A percentile compares a stretch with the other conserved stretches of the same genome.
phyloP scores from a whole-genome alignment of 371 early-diverging fungal genomes.

The Capillidium heterosporum region DNA sequence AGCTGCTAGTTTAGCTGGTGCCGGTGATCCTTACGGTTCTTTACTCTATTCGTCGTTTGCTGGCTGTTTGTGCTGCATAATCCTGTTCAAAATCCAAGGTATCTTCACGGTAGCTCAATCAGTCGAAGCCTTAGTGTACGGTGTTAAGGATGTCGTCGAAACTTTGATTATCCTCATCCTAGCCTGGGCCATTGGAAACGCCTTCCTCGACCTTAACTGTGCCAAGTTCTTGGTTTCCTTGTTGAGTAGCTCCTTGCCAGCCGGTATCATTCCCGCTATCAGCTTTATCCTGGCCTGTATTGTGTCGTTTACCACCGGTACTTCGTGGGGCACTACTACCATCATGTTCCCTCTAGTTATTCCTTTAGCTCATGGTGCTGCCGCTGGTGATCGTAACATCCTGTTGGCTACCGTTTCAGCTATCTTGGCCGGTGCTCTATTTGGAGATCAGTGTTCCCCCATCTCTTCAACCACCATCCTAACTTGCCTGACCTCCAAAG shows the following conservation, averaged over 20 bases:
- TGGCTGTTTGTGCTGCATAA: not conserved
- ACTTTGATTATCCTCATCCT: conserved; percentile 1
- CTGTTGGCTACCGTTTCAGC: conserved; percentile 1
- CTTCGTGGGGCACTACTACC: conserved; percentile 8
- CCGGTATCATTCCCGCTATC: not conserved
- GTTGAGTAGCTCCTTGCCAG: not conserved
- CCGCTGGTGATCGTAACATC: not conserved
- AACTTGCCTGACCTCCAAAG: not conserved
- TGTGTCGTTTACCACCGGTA: conserved; percentile 5
- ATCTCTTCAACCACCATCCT: conserved; percentile 3
- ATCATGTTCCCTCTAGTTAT: conserved; percentile 6
- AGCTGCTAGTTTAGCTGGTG: not conserved
- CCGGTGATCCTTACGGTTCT: conserved; percentile 3
- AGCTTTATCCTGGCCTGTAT: not conserved
- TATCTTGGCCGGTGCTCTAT: conserved; percentile 5
- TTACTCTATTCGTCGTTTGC: conserved; percentile 4
- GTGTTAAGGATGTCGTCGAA: conserved; percentile 3
- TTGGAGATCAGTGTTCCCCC: conserved; percentile 7
- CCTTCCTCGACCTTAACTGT: not conserved
- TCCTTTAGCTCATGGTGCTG: not conserved
- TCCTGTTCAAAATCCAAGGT: not conserved
- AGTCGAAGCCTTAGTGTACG: not conserved
- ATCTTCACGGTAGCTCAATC: not conserved
- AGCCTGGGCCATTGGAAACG: conserved; percentile 6
- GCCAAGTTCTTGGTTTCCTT: not conserved